Evolutionary conservation across 2,329 filamentous ascomycete species (phyloP).

Genomic region (Botrytis aclada): DNA sequence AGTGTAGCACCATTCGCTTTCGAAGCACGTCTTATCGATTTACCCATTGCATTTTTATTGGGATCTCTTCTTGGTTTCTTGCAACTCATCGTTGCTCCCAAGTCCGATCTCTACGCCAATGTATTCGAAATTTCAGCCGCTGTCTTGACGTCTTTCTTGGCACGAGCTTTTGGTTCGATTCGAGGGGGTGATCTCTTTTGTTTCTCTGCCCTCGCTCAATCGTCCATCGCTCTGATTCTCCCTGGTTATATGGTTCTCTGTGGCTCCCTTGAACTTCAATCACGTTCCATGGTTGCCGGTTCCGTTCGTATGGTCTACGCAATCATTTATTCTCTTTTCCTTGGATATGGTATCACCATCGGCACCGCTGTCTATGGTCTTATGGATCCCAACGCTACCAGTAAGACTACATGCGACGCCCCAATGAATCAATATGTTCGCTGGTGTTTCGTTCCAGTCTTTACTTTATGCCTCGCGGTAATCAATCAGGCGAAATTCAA

Average conservation of each 20-base stretch:
- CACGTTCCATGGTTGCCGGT: constrained; percentile 52
- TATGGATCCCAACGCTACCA: constrained; percentile 47
- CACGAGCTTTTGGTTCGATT: constrained; percentile 62
- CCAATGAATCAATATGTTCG: constrained; percentile 51
- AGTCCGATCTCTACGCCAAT: constrained; percentile 64
- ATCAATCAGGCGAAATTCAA: constrained; percentile 81
- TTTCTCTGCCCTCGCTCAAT: constrained; percentile 63
- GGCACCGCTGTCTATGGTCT: constrained; percentile 54
- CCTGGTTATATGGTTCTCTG: constrained; percentile 63
- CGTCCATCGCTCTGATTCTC: constrained; percentile 63
- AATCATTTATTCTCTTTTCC: constrained; percentile 56
- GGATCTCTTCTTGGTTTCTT: constrained; percentile 68
- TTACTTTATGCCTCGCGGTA: constrained; percentile 69
- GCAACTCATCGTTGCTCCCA: constrained; percentile 66
- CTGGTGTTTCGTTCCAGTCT: constrained; percentile 72
- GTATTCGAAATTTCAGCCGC: constrained; percentile 63
- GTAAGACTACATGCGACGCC: constrained; percentile 45
- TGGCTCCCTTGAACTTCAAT: constrained; percentile 54
- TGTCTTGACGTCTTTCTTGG: constrained; percentile 59
- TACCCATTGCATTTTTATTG: constrained; percentile 68
- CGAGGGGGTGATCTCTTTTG: constrained; percentile 50
- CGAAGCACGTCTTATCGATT: constrained; percentile 65
- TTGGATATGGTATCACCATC: constrained; percentile 56
- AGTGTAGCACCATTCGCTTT: constrained; percentile 75
- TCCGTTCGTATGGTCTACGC: constrained; percentile 58